Conservation (phyloP, 1,139 yeast species). For the Arxiozyma slooffiae region DNA sequence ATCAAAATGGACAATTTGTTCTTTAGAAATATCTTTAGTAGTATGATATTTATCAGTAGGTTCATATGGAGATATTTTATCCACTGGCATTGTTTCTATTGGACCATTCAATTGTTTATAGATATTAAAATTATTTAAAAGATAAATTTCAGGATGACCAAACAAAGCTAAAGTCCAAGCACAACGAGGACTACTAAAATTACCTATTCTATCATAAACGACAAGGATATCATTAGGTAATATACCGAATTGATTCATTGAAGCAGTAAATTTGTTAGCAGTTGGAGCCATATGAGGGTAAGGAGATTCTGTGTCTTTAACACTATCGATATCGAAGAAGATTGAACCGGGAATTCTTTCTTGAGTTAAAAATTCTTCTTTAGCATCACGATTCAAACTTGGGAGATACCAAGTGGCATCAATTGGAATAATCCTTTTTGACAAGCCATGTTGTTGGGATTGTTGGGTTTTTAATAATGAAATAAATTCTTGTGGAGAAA, state of each 20-base stretch:
- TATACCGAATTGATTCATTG: slow-evolving; percentile 39
- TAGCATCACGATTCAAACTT: slow-evolving; percentile 50
- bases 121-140: slow-evolving; percentile 58
- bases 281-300: slow-evolving; percentile 90
- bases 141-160: slow-evolving; percentile 58
- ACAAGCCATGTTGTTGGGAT: slow-evolving; percentile 7
- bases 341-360: slow-evolving; percentile 58
- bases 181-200: slow-evolving; percentile 81
- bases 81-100: slow-evolving; percentile 28
- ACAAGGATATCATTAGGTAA: slow-evolving; percentile 49
- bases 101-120: slow-evolving; percentile 38
- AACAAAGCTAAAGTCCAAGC: slow-evolving; percentile 79
- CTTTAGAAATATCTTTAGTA: slow-evolving; percentile 45
- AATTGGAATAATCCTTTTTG: slow-evolving; percentile 47
- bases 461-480: slow-evolving; percentile 12
- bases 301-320: slow-evolving; percentile 46
- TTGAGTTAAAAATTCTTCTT: slow-evolving; percentile 41
- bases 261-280: slow-evolving; percentile 41
- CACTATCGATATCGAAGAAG: slow-evolving; percentile 69
- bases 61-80: slow-evolving; percentile 31
- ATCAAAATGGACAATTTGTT: slow-evolving; percentile 48
- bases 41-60: slow-evolving; percentile 17
- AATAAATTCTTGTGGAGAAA: slow-evolving; percentile 23
- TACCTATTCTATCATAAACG: slow-evolving; percentile 78
- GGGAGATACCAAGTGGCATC: slow-evolving; percentile 96